phyloP scores from a whole-genome alignment of 2,329 filamentous ascomycete genomes.

The Fusarium hostae region DNA sequence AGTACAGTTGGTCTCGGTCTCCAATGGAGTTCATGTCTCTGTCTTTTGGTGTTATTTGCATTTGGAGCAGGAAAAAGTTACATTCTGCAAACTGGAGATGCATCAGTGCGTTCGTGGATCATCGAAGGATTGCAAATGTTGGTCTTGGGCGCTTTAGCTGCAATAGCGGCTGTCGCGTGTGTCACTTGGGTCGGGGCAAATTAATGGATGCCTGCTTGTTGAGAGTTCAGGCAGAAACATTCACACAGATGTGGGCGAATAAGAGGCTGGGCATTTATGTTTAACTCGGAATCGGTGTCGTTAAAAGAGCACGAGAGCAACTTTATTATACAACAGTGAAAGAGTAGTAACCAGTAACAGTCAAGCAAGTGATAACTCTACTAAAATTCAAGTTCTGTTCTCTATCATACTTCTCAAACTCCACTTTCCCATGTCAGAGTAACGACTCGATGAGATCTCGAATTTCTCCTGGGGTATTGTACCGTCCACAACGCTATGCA shows the following conservation, averaged over 20 bases:
- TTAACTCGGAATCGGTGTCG: not conserved
- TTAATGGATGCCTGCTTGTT: not conserved
- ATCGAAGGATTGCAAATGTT: conserved; percentile 51
- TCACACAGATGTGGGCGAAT: not conserved
- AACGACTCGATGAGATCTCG: too few relatives aligned
- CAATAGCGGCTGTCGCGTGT: conserved; percentile 46
- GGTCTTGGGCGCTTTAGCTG: conserved; percentile 49
- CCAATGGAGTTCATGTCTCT: conserved; percentile 64
- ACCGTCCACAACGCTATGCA: not conserved
- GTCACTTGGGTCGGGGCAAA: conserved; percentile 41
- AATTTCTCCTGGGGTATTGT: not conserved
- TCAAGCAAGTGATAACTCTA: fast-evolving
- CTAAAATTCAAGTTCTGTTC: fast-evolving
- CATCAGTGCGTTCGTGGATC: conserved; percentile 33
- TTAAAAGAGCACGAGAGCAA: not conserved
- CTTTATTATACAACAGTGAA: not conserved
- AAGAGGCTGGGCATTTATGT: not conserved
- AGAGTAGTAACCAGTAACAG: not conserved
- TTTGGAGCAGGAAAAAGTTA: conserved; percentile 69
- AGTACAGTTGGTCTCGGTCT: conserved; percentile 55
- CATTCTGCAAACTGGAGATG: conserved; percentile 43
- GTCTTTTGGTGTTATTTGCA: conserved; percentile 63
- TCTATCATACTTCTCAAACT: too few relatives aligned
- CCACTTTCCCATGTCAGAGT: too few relatives aligned
- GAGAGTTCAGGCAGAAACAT: not conserved